Percentiles rank a stretch among this genome's conserved stretches.
Evolutionary conservation across 2,329 filamentous ascomycete genomes (phyloP).

Genomic region (Colletotrichum karsti): DNA sequence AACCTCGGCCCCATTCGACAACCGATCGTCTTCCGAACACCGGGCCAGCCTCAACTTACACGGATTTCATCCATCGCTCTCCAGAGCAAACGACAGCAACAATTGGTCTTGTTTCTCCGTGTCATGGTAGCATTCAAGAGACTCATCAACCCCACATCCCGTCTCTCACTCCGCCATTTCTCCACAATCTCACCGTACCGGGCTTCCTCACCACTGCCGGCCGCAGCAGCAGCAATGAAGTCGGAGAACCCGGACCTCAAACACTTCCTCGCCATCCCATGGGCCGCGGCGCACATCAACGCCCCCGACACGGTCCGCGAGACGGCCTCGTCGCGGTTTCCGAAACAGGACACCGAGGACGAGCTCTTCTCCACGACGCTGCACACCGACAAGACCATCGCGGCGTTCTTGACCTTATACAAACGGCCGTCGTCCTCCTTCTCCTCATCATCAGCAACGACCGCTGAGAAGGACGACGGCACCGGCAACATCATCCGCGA

Average conservation of each 20-base stretch:
- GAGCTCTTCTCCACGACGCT: constrained; percentile 46
- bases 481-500: constrained; percentile 38
- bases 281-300: constrained; percentile 43
- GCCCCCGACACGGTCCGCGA: constrained; percentile 39
- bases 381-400: constrained; percentile 36
- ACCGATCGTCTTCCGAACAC: neutral
- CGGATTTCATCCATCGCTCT: neutral
- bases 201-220: neutral
- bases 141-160: neutral
- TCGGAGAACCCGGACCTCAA: constrained; percentile 21
- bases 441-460: neutral
- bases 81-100: no score
- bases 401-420: constrained; percentile 46
- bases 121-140: neutral
- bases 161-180: neutral
- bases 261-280: constrained; percentile 46
- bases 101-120: no score
- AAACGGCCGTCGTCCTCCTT: constrained; percentile 17
- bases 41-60: neutral
- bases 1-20: neutral
- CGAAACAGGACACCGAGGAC: constrained; percentile 33
- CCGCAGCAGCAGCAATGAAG: constrained; percentile 10
- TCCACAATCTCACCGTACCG: neutral
- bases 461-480: constrained; percentile 16
- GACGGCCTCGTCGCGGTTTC: constrained; percentile 43